Evolutionary conservation across 441 rosid genomes (phyloP).

Genomic region (Gossypium lobatum): DNA sequence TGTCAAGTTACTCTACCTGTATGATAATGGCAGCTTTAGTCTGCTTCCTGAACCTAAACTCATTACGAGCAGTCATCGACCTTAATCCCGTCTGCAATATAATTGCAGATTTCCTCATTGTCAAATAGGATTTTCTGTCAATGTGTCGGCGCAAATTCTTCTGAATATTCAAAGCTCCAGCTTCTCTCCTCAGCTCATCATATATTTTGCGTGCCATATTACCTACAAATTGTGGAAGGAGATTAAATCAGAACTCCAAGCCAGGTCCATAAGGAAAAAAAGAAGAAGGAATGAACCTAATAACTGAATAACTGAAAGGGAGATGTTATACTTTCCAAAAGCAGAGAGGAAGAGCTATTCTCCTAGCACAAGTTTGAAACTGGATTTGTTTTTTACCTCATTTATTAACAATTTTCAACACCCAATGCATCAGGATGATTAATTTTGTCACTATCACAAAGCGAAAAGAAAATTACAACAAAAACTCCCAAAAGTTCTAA

Average conservation of each 20-base stretch:
- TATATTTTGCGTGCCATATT: slow-evolving; percentile 76
- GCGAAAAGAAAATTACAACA: neutral
- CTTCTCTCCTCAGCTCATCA: slow-evolving; percentile 77
- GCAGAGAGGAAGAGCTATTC: neutral
- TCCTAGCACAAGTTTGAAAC: neutral
- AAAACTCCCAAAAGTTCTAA: neutral
- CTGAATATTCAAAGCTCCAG: slow-evolving; percentile 87
- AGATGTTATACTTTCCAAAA: neutral
- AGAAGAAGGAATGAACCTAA: neutral
- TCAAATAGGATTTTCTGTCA: slow-evolving; percentile 62
- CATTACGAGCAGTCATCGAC: slow-evolving; percentile 95
- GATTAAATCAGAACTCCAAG: slow-evolving; percentile 2
- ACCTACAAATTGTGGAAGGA: slow-evolving; percentile 34
- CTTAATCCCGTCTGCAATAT: slow-evolving; percentile 87
- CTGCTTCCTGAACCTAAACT: slow-evolving; percentile 88
- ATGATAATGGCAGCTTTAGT: slow-evolving; percentile 87
- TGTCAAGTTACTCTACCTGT: slow-evolving; percentile 48
- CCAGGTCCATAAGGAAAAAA: neutral
- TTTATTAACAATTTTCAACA: neutral
- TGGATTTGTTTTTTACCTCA: neutral
- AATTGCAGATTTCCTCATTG: slow-evolving; percentile 54
- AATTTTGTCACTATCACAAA: neutral
- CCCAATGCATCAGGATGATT: neutral
- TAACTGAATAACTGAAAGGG: neutral
- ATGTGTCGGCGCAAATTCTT: slow-evolving; percentile 69